Base-by-base conservation (phyloP, 805 yeast genomes). In the Starmerella floris region DNA sequence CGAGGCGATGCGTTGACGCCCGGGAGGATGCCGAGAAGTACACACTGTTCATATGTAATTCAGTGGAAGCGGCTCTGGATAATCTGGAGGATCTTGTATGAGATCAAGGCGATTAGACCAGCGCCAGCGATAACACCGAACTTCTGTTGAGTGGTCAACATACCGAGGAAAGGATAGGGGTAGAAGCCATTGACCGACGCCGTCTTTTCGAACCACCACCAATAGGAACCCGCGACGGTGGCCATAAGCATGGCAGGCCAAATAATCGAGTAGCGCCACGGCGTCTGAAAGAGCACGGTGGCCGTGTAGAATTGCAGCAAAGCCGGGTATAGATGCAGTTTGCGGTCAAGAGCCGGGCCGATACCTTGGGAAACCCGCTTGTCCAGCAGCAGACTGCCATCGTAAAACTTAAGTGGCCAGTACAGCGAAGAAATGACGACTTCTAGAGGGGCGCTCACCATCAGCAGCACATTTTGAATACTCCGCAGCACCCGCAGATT, bases 91-190 rank as follows among this genome's bases (percentile, higher is more conserved):
- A 45, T 19, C 38, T 46, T 41, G 43, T 48, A 58, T 21, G 43
- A 11, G 22, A 40, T 26, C 15, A 51, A 41, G 10, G 49, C 49
- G 16, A 55, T 40, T 16, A 55, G 11, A 2, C 51, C 51, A 16
- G 52, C 46, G 1, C 41, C 55, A 10, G 37, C 46, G 22, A 59
- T 56, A 13, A 61, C 30, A 11, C 22, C 41, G 3, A 40, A 48
- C 23, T 61, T 50, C 39, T 45, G 50, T 33, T 36, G 41, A 15
- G 41, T 41, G 30, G 22, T 37, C 17, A 59, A 50, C 20, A 55
- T 43, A 5, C 43, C 51, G 2, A 61, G 45, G 39, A 61, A 35
- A 4, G 65, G 65, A 41, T 61, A 61, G 15, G 65, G 65, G 39
- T 51, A 60, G 45, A 54, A 54, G 19, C 58, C 56, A 45, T 61